phyloP scores from a whole-genome alignment of 2,329 filamentous ascomycete genomes.

The Alternaria triticina region DNA sequence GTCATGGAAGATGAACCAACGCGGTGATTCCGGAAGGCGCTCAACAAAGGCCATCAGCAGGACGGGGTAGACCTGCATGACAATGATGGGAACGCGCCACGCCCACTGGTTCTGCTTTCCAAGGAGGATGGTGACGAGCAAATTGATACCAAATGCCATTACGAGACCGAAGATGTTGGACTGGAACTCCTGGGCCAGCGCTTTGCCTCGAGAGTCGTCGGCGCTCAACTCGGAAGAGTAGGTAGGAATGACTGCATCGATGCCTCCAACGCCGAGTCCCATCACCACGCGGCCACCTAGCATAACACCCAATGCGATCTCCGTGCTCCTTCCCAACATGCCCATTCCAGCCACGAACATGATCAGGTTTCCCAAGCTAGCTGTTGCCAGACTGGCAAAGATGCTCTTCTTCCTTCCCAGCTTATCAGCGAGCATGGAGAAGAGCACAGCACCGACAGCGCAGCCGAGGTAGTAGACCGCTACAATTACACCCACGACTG shows the following conservation, averaged over 20 bases:
- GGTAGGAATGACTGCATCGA: conserved; percentile 66
- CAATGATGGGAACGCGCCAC: conserved; percentile 66
- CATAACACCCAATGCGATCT: conserved; percentile 55
- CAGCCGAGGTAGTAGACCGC: conserved; percentile 69
- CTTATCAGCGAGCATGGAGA: conserved; percentile 62
- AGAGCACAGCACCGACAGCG: conserved; percentile 62
- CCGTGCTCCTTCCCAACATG: conserved; percentile 32
- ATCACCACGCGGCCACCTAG: conserved; percentile 60
- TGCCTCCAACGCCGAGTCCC: conserved; percentile 65
- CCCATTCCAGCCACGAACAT: conserved; percentile 66
- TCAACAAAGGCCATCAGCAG: conserved; percentile 60
- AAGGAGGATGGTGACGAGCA: conserved; percentile 59
- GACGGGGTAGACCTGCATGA: conserved; percentile 66
- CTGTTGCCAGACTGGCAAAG: conserved; percentile 61
- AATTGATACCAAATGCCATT: conserved; percentile 66
- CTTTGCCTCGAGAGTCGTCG: conserved; percentile 64
- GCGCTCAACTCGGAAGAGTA: conserved; percentile 64
- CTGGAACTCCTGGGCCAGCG: conserved; percentile 68
- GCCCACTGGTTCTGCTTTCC: conserved; percentile 66
- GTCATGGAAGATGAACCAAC: conserved; percentile 63
- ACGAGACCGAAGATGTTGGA: conserved; percentile 68
- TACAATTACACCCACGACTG: conserved; percentile 65
- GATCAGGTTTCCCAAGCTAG: conserved; percentile 63
- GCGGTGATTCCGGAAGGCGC: conserved; percentile 62
- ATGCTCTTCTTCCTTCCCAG: conserved; percentile 63